A percentile compares a stretch with the other conserved stretches of the same genome.
phyloP scores from a whole-genome alignment of 2,329 filamentous ascomycete genomes.

The Xylariaceae sp. region DNA sequence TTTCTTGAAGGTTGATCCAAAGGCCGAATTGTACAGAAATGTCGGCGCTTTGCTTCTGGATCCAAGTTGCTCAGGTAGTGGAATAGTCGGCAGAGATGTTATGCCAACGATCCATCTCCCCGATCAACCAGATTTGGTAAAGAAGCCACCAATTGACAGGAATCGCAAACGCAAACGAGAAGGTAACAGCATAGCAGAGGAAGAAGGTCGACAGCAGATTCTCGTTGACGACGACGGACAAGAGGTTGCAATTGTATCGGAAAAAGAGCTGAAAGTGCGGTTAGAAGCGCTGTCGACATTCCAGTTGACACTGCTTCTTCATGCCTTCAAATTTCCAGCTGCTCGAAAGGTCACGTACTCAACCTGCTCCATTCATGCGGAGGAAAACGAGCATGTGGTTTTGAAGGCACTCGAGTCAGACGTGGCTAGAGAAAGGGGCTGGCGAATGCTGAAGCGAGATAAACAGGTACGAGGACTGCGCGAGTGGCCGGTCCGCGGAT shows the following conservation, averaged over 20 bases:
- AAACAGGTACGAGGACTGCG: constrained; percentile 79
- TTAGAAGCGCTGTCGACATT: constrained; percentile 67
- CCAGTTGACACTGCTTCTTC: constrained; percentile 80
- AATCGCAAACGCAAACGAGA: constrained; percentile 55
- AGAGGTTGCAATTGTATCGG: constrained; percentile 57
- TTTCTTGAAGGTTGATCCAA: constrained; percentile 78
- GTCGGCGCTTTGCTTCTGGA: constrained; percentile 87
- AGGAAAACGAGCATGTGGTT: constrained; percentile 91
- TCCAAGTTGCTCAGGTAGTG: constrained; percentile 93
- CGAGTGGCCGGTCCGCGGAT: constrained; percentile 74
- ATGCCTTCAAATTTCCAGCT: constrained; percentile 81
- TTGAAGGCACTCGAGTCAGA: constrained; percentile 71
- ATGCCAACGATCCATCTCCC: constrained; percentile 71
- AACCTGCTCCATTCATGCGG: constrained; percentile 85
- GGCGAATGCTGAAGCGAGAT: constrained; percentile 74
- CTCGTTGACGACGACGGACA: constrained; percentile 63
- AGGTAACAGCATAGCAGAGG: constrained; percentile 38
- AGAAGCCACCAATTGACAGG: constrained; percentile 45
- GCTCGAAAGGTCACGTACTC: constrained; percentile 85
- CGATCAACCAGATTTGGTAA: constrained; percentile 41
- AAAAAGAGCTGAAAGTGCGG: constrained; percentile 49
- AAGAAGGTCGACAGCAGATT: constrained; percentile 35
- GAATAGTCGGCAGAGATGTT: constrained; percentile 88
- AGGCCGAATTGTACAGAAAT: constrained; percentile 63
- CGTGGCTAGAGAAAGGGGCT: constrained; percentile 70